Evolutionary conservation across 2,329 filamentous ascomycete genomes (phyloP).

Genomic region (Hawksworthiomyces lignivorus): DNA sequence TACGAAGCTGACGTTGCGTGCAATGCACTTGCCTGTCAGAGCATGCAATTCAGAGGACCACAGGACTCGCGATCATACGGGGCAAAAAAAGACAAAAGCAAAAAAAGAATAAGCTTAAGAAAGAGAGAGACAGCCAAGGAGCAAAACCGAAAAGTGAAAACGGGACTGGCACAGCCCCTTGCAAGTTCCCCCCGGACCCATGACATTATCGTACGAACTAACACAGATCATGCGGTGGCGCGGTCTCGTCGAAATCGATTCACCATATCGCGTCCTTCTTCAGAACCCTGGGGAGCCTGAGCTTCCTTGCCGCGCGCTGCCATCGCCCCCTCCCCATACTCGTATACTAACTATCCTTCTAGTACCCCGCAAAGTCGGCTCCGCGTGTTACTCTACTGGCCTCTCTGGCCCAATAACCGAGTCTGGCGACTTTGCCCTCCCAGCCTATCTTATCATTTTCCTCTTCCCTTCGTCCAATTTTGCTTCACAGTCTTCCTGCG

Average conservation of each 20-base stretch:
- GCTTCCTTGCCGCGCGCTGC: slow-evolving; percentile 1
- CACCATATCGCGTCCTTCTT: too few species aligned
- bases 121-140: too few species aligned
- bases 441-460: neutral
- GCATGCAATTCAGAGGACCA: neutral
- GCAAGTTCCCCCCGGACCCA: too few species aligned
- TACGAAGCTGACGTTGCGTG: neutral
- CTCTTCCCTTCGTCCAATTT: slow-evolving; percentile 1
- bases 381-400: neutral
- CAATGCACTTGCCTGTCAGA: neutral
- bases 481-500: neutral
- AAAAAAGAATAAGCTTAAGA: too few species aligned
- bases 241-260: too few species aligned
- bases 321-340: too few species aligned
- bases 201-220: too few species aligned
- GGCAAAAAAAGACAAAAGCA: neutral
- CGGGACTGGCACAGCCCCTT: too few species aligned
- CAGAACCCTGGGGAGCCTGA: neutral
- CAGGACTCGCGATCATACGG: too few species aligned
- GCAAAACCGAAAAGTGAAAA: too few species aligned
- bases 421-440: neutral
- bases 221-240: slow-evolving; percentile 6
- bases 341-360: too few species aligned
- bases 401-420: too few species aligned
- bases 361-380: slow-evolving; percentile 2